phyloP scores from a whole-genome alignment of 805 yeast genomes.

The Torulaspora franciscae region DNA sequence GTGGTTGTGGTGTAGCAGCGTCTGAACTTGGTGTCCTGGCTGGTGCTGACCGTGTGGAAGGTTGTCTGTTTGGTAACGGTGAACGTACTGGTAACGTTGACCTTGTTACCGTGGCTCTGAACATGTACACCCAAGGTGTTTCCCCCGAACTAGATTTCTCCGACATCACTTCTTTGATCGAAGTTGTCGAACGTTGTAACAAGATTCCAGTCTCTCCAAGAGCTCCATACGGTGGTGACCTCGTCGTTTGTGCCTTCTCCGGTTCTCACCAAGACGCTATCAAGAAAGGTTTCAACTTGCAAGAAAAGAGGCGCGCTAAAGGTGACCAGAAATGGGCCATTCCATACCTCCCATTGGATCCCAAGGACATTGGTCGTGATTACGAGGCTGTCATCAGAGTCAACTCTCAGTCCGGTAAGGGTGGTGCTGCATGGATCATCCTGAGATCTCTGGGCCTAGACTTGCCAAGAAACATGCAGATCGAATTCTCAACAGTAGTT shows the following conservation, averaged over 20 bases:
- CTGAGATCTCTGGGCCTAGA: slow-evolving; percentile 67
- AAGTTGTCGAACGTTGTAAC: slow-evolving; percentile 69
- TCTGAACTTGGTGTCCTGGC: slow-evolving; percentile 71
- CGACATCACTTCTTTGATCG: slow-evolving; percentile 60
- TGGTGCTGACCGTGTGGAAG: slow-evolving; percentile 85
- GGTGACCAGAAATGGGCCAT: slow-evolving; percentile 58
- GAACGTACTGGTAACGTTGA: slow-evolving; percentile 85
- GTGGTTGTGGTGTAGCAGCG: slow-evolving; percentile 84
- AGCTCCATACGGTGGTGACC: slow-evolving; percentile 77
- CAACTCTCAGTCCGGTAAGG: slow-evolving; percentile 83
- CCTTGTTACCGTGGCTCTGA: slow-evolving; percentile 66
- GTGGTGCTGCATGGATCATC: slow-evolving; percentile 82
- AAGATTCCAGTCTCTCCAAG: slow-evolving; percentile 69
- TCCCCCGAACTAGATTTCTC: slow-evolving; percentile 68
- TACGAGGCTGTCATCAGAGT: slow-evolving; percentile 81
- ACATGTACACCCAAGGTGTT: slow-evolving; percentile 74
- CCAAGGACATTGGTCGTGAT: slow-evolving; percentile 73
- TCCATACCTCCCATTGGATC: slow-evolving; percentile 77
- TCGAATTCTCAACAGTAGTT: slow-evolving; percentile 59
- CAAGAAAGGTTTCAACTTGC: slow-evolving; percentile 57
- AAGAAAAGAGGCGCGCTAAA: slow-evolving; percentile 45
- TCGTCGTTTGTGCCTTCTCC: slow-evolving; percentile 73
- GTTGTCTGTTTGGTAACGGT: slow-evolving; percentile 78
- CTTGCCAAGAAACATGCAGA: slow-evolving; percentile 67
- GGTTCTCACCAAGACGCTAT: slow-evolving; percentile 73